These are phyloP conservation scores for Elongisporangium anandrum DNA, from an alignment of 352 stramenopile genomes.

Conservation along the genomic window DNA sequence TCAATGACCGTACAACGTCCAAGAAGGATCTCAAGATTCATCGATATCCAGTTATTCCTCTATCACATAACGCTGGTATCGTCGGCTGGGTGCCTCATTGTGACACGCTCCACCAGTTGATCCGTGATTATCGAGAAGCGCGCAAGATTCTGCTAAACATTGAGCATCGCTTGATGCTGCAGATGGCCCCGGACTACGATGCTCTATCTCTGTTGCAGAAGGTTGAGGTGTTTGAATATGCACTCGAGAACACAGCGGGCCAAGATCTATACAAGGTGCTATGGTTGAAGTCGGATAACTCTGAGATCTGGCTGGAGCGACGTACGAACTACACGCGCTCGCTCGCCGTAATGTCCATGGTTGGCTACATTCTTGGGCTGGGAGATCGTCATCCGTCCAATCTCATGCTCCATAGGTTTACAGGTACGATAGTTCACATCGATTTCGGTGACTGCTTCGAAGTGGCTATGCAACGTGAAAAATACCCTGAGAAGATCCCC, in stretches of 20 bases:
- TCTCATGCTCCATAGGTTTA: conserved; percentile 98
- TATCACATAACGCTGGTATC: conserved; percentile 98
- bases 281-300: conserved; percentile 96
- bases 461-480: conserved; percentile 98
- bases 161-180: conserved; percentile 89
- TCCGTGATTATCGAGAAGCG: conserved; percentile 91
- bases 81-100: conserved; percentile 98
- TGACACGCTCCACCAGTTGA: conserved; percentile 97
- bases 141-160: conserved; percentile 92
- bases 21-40: conserved; percentile 98
- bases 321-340: conserved; percentile 97
- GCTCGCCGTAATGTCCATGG: conserved; percentile 99
- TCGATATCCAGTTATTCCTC: conserved; percentile 96
- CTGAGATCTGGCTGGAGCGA: conserved; percentile 97
- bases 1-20: conserved; percentile 93
- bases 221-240: conserved; percentile 96
- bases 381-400: conserved; percentile 99
- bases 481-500: conserved; percentile 99
- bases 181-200: conserved; percentile 95
- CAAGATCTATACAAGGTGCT: conserved; percentile 98
- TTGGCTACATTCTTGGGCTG: conserved; percentile 97
- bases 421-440: conserved; percentile 97
- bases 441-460: conserved; percentile 98
- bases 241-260: conserved; percentile 90
- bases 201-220: conserved; percentile 96